Evolutionary conservation across 169 alveolate genomes (phyloP), one percentile per base, ranked within the genome.

Genomic region (Plasmodium chabaudi): DNA sequence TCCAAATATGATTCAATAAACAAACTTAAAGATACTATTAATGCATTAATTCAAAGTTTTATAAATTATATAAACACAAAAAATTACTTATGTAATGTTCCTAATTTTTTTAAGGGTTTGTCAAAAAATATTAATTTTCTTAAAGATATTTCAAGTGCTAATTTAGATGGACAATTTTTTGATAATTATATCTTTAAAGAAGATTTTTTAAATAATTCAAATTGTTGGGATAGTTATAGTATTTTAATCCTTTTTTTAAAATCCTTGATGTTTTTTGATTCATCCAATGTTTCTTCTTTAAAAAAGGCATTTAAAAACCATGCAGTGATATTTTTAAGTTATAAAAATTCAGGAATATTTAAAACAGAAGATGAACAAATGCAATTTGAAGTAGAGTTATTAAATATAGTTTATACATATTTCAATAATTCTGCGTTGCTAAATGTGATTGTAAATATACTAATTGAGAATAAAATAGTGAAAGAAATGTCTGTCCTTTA

Each of bases 221-320:
- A 23, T 5, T 27, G 44, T 51, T 82, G 90, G 90, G 57, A 65
- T 46, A 82, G 84, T 15, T 67, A 82, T 47, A 55, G 55, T 21
- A 67, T 82, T 53, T 82, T 82, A 67, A 67, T 82, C 9, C 79
- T 82, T 23, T 82, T 82, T 55, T 82, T 82, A 49, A 82, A 82
- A 70, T 42, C 90, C 5, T 60, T 82, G n/a, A 42, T 82, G 68
- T 68, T 82, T 42, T 82, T 82, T 82, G 90, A 67, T 47, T 53
- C 71, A 5, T 67, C 90, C 6, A 82, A 82, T 82, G 90, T 82
- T 67, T 82, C 90, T 12, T 65, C 79, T 17, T 67, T 82, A 64
- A 67, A 82, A 42, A 67, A 65, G 53, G 69, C 27, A 13, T 82
- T 82, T 63, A 82, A 61, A 65, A 67, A 65, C 42, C 90, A 82